Evolutionary conservation across 2,329 filamentous ascomycete genomes (phyloP).

Genomic region (Rugonectria rugulosa): DNA sequence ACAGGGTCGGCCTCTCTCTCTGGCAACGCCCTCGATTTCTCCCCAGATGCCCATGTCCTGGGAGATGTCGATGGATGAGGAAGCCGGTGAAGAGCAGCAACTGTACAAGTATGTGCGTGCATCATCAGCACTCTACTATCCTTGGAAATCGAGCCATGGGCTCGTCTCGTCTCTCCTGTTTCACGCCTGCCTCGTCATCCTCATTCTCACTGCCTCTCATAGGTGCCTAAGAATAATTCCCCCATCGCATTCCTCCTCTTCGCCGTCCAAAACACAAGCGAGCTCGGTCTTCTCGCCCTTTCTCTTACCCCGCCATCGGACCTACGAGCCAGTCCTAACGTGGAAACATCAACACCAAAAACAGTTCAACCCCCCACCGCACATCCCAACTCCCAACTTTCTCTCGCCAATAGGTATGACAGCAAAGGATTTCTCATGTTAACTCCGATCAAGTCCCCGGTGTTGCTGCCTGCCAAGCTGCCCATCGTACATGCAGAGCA

Average conservation of each 20-base stretch:
- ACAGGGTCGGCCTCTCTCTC: too few relatives aligned
- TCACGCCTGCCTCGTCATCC: slow-evolving; percentile 1
- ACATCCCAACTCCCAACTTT: slow-evolving; percentile 16
- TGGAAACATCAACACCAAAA: slow-evolving; percentile 1
- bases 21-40: too few relatives aligned
- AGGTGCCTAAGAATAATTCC: not conserved
- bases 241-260: not conserved
- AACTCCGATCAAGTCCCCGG: not conserved
- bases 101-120: not conserved
- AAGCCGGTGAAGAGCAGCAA: not conserved
- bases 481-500: too few relatives aligned
- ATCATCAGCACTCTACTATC: not conserved
- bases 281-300: slow-evolving; percentile 8
- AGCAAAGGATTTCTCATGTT: not conserved
- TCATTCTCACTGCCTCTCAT: not conserved
- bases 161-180: slow-evolving; percentile 2
- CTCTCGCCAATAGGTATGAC: slow-evolving; percentile 12
- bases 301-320: slow-evolving; percentile 6
- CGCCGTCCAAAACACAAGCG: not conserved
- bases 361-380: slow-evolving; percentile 13
- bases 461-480: too few relatives aligned
- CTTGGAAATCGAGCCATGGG: slow-evolving; percentile 7
- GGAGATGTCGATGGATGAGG: not conserved
- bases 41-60: not conserved
- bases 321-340: too few relatives aligned